Percentiles rank a stretch among this genome's conserved stretches.
phyloP scores from a whole-genome alignment of 169 alveolate genomes.

The Nephromyces sp. region DNA sequence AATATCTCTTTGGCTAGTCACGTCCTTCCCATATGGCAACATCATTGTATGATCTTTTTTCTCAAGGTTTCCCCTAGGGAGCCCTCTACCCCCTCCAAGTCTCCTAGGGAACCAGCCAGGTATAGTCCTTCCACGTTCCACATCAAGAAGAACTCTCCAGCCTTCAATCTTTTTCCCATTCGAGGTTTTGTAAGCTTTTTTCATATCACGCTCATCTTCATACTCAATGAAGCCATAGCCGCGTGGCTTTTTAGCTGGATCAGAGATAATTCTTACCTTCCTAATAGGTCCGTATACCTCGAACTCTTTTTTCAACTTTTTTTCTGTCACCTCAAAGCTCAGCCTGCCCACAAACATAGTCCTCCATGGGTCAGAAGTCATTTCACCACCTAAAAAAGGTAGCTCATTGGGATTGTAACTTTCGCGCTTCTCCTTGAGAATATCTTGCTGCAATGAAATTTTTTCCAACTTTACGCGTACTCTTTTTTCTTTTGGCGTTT shows the following conservation, averaged over 20 bases:
- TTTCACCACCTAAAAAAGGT: not conserved
- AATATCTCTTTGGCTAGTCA: conserved; percentile 9
- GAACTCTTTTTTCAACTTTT: conserved; percentile 75
- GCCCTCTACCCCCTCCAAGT: conserved; percentile 90
- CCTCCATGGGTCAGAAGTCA: conserved; percentile 77
- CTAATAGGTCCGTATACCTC: conserved; percentile 82
- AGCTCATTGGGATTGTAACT: conserved; percentile 27
- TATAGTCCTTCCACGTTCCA: conserved; percentile 86
- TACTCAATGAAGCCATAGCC: conserved; percentile 93
- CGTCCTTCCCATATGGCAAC: conserved; percentile 9
- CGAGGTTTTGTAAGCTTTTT: conserved; percentile 70
- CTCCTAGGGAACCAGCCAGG: conserved; percentile 87
- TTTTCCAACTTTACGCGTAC: conserved; percentile 18
- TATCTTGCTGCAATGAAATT: conserved; percentile 4
- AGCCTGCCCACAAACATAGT: conserved; percentile 87
- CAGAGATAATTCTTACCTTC: conserved; percentile 43
- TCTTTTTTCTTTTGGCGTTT: conserved; percentile 26
- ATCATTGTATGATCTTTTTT: conserved; percentile 7
- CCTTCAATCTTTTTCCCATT: conserved; percentile 86
- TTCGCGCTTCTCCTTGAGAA: conserved; percentile 14
- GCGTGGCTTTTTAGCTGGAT: conserved; percentile 75
- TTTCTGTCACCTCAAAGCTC: conserved; percentile 81
- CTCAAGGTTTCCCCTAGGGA: conserved; percentile 13
- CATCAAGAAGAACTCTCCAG: conserved; percentile 82
- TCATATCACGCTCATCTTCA: conserved; percentile 73